Conservation (phyloP, 1,284 basidiomycete genomes). For the Moniliella sp. region DNA sequence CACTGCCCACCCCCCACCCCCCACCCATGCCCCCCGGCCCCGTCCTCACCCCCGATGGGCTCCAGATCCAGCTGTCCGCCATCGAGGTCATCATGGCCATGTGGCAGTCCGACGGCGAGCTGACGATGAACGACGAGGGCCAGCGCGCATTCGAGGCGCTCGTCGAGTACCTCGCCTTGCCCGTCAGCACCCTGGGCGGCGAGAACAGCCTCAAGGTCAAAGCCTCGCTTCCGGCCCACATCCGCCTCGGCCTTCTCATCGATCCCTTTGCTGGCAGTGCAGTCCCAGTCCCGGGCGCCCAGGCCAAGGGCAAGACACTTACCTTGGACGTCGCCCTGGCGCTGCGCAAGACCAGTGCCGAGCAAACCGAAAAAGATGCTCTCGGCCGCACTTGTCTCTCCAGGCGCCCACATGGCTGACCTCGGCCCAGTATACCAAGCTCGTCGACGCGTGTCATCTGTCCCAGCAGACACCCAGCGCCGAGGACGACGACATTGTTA, state of each 20-base stretch:
- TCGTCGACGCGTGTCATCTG: no score
- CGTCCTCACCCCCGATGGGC: constrained; percentile 6
- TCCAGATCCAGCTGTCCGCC: constrained; percentile 3
- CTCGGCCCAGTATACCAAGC: constrained; percentile 2
- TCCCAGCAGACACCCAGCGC: no score
- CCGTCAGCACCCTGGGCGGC: constrained; percentile 4
- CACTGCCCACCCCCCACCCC: no score
- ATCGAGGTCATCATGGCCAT: constrained; percentile 13
- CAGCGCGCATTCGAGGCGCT: constrained; percentile 2
- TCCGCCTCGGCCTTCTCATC: constrained; percentile 6
- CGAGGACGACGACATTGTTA: no score
- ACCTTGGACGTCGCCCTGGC: constrained; percentile 5
- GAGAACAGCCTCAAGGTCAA: constrained; percentile 3
- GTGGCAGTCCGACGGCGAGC: constrained; percentile 10
- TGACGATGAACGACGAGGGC: constrained; percentile 1
- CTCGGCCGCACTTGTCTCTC: not conserved
- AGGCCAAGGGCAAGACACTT: constrained; percentile 1
- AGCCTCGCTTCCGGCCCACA: constrained; percentile 4
- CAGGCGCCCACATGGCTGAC: constrained; percentile 5
- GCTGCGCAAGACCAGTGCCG: constrained; percentile 2
- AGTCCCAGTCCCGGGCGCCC: not conserved
- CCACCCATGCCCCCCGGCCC: no score
- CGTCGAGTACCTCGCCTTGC: constrained; percentile 7
- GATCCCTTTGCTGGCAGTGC: constrained; percentile 1
- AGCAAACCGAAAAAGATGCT: not conserved